These are phyloP conservation scores for Phtheirospermum japonicum DNA, from an alignment of 257 asterid species.

Conservation along the genomic window DNA sequence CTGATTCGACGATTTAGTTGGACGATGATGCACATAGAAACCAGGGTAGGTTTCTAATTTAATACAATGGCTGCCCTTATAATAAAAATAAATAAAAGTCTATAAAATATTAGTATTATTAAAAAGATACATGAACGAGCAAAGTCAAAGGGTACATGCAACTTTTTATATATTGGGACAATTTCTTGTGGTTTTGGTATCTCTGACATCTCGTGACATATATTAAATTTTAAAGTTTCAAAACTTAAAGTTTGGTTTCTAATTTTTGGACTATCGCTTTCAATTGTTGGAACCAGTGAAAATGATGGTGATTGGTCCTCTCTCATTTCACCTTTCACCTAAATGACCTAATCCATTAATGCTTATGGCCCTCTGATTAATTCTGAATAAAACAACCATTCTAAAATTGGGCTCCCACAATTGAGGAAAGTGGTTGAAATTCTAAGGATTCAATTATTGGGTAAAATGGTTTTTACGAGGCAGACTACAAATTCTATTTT, in stretches of 20 bases:
- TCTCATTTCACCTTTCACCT: constrained; percentile 25
- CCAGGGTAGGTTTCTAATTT: constrained; percentile 43
- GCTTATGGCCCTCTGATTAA: constrained; percentile 1
- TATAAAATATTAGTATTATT: neutral
- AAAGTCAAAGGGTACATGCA: constrained; percentile 31
- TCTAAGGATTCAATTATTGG: neutral
- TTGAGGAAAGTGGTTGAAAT: constrained; percentile 22
- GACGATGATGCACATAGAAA: constrained; percentile 36
- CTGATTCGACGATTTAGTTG: constrained; percentile 36
- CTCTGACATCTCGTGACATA: constrained; percentile 55
- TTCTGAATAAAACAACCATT: neutral
- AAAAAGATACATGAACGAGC: constrained; percentile 21
- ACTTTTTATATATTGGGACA: constrained; percentile 26
- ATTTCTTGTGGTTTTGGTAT: constrained; percentile 63
- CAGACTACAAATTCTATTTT: no score
- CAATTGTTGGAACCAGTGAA: constrained; percentile 30
- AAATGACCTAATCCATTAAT: constrained; percentile 30
- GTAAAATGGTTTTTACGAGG: no score
- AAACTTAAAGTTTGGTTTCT: constrained; percentile 32
- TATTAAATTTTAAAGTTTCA: constrained; percentile 28
- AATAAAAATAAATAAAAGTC: neutral
- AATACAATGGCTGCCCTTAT: constrained; percentile 31
- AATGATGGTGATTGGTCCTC: constrained; percentile 32
- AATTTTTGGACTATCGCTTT: constrained; percentile 40
- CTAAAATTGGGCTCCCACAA: constrained; percentile 12